Conservation (phyloP, 2,329 filamentous ascomycete species). For the Cytospora mali region DNA sequence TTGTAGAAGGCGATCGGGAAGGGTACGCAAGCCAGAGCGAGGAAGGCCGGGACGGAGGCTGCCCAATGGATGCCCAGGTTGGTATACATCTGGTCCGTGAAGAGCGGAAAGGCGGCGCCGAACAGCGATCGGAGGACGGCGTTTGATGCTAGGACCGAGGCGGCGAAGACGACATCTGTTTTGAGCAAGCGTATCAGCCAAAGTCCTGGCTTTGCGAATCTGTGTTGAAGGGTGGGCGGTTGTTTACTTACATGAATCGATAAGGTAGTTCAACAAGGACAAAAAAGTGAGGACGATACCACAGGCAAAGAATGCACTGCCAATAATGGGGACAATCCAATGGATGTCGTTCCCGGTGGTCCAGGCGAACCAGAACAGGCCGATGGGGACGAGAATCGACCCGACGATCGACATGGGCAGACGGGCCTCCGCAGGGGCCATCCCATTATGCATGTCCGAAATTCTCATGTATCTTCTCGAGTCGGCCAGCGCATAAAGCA, state of each 20-base stretch:
- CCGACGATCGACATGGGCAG: constrained; percentile 65
- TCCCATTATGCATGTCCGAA: constrained; percentile 50
- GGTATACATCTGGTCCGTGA: constrained; percentile 43
- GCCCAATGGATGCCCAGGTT: constrained; percentile 28
- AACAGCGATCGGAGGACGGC: constrained; percentile 59
- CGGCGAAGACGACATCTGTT: constrained; percentile 56
- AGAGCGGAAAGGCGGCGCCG: constrained; percentile 60
- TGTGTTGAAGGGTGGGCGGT: not conserved
- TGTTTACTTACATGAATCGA: constrained; percentile 45
- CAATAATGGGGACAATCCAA: constrained; percentile 49
- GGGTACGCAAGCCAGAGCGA: constrained; percentile 44
- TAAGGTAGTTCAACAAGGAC: constrained; percentile 55
- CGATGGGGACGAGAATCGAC: constrained; percentile 62
- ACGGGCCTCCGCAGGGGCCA: constrained; percentile 67
- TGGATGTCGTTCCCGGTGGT: constrained; percentile 58
- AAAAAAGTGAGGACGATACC: constrained; percentile 57
- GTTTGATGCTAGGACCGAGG: constrained; percentile 60
- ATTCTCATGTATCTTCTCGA: constrained; percentile 56
- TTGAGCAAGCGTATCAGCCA: not conserved
- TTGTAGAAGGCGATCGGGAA: constrained; percentile 43
- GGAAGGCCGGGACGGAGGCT: constrained; percentile 44
- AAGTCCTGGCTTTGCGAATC: constrained; percentile 31
- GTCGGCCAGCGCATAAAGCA: constrained; percentile 57
- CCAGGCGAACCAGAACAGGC: constrained; percentile 72
- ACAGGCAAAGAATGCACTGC: constrained; percentile 39